These are phyloP conservation scores for Saccharomycodes ludwigii DNA, from an alignment of 805 yeast species.

Conservation along the genomic window DNA sequence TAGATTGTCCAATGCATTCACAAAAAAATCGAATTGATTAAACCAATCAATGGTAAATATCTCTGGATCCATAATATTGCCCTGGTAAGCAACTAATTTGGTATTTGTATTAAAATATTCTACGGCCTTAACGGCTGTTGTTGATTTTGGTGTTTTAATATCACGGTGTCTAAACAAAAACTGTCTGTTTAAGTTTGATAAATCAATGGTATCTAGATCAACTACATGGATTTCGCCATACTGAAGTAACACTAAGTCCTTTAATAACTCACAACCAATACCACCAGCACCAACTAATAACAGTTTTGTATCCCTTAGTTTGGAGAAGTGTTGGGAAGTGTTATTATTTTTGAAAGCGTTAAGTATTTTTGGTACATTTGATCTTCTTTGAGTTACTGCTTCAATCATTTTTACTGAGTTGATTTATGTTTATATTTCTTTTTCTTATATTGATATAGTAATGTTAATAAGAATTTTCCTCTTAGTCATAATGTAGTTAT, in stretches of 20 bases:
- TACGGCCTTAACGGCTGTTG: conserved; percentile 78
- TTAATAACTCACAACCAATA: conserved; percentile 84
- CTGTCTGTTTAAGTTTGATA: conserved; percentile 87
- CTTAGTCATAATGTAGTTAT: too few species aligned
- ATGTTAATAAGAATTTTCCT: too few species aligned
- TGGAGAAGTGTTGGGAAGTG: too few species aligned
- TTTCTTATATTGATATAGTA: too few species aligned
- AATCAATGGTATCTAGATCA: conserved; percentile 91
- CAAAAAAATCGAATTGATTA: conserved; percentile 60
- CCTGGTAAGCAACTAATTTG: conserved; percentile 66
- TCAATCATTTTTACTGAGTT: too few species aligned
- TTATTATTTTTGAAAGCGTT: too few species aligned
- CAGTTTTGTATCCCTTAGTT: conserved; percentile 36
- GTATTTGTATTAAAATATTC: conserved; percentile 47
- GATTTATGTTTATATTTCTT: too few species aligned
- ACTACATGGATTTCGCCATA: conserved; percentile 82
- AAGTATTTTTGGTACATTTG: too few species aligned
- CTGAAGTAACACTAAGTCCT: conserved; percentile 66
- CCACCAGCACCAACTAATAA: conserved; percentile 94
- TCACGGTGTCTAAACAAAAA: conserved; percentile 83
- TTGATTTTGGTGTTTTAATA: conserved; percentile 77
- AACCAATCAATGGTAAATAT: conserved; percentile 71
- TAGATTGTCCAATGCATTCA: conserved; percentile 87
- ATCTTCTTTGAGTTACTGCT: too few species aligned
- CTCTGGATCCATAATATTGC: conserved; percentile 70